Evolutionary conservation across 2,329 filamentous ascomycete species (phyloP).

Genomic region (Cladophialophora bantiana): DNA sequence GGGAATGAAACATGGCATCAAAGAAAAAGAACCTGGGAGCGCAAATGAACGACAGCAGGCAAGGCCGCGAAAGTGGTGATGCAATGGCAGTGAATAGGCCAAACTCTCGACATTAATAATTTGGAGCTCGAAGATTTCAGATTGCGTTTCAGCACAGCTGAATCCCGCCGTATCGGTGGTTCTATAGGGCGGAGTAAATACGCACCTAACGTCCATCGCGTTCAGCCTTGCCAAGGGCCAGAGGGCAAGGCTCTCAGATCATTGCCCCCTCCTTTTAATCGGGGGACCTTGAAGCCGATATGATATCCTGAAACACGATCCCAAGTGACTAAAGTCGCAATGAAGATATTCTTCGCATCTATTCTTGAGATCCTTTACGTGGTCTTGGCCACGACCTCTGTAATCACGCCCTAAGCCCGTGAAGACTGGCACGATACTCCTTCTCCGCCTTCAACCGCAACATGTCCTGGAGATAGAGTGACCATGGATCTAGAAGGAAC

Average conservation of each 20-base stretch:
- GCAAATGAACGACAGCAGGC: constrained; percentile 13
- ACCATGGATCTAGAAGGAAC: constrained; percentile 20
- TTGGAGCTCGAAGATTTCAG: constrained; percentile 15
- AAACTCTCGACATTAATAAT: constrained; percentile 10
- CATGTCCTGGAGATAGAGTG: constrained; percentile 13
- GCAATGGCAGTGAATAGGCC: constrained; percentile 6
- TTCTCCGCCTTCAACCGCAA: constrained; percentile 12
- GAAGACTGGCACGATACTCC: constrained; percentile 10
- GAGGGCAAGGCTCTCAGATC: neutral
- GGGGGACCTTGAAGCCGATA: too few relatives aligned
- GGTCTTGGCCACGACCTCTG: too few relatives aligned
- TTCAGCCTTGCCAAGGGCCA: too few relatives aligned
- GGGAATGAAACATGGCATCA: constrained; percentile 15
- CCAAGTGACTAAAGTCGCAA: too few relatives aligned
- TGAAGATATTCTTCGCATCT: neutral
- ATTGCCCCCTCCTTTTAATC: too few relatives aligned
- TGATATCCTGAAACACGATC: too few relatives aligned
- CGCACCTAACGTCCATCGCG: neutral
- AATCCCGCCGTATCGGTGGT: neutral
- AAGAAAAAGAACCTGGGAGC: neutral
- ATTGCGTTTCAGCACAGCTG: neutral
- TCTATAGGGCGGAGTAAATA: neutral
- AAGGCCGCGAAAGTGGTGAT: constrained; percentile 14
- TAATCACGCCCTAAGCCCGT: neutral
- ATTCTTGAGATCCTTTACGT: neutral